These are phyloP conservation scores for Globisporangium polare DNA, from an alignment of 352 stramenopile genomes.

Conservation along the genomic window DNA sequence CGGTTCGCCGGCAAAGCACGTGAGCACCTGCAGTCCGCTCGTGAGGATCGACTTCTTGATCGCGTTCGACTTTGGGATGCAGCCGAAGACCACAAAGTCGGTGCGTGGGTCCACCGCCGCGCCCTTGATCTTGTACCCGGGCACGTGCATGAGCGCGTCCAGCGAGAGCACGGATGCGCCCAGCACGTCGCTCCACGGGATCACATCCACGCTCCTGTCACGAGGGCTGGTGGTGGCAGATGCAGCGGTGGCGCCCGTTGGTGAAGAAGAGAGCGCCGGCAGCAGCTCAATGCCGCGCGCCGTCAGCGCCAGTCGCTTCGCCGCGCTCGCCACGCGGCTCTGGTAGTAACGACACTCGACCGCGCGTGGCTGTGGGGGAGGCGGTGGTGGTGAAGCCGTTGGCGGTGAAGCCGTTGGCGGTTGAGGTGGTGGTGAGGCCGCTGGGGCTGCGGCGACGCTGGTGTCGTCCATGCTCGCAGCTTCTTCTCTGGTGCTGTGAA, in stretches of 20 bases:
- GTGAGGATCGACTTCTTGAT: slow-evolving; percentile 13
- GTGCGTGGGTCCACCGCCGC: not conserved
- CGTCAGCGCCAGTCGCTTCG: slow-evolving; percentile 8
- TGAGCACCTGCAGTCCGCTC: slow-evolving; percentile 11
- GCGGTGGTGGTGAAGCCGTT: not conserved
- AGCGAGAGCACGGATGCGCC: slow-evolving; percentile 9
- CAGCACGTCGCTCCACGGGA: slow-evolving; percentile 13
- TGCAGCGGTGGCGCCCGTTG: not conserved
- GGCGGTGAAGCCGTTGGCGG: not conserved
- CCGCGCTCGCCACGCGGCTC: slow-evolving; percentile 6
- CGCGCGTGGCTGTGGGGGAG: not conserved
- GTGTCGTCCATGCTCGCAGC: not conserved
- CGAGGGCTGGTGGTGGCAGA: not conserved
- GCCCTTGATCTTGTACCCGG: slow-evolving; percentile 5
- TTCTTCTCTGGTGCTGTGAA: not conserved
- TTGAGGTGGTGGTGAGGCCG: not conserved
- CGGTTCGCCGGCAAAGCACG: slow-evolving; percentile 2
- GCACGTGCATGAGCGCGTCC: slow-evolving; percentile 4
- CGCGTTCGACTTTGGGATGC: slow-evolving; percentile 13
- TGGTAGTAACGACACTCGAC: slow-evolving; percentile 16
- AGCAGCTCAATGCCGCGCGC: slow-evolving; percentile 12
- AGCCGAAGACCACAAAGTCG: slow-evolving; percentile 16
- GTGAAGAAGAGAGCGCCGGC: not conserved
- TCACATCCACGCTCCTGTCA: slow-evolving; percentile 6
- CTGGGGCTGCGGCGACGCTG: not conserved